phyloP scores from a whole-genome alignment of 352 stramenopile species.

The Pseudoperonospora humuli region DNA sequence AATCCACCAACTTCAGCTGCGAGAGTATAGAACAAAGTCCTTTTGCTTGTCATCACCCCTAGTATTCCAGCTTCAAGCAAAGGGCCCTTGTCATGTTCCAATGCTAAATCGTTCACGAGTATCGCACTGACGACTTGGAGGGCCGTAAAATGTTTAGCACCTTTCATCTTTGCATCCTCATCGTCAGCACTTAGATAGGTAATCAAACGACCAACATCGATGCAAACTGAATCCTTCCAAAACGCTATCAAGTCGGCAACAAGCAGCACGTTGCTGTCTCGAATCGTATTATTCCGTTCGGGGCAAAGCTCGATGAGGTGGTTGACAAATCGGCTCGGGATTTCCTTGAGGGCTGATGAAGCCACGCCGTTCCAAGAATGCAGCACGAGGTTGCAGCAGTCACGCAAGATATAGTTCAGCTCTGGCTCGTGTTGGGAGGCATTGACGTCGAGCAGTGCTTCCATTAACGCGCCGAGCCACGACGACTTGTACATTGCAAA shows the following conservation, averaged over 20 bases:
- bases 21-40: slow-evolving; percentile 41
- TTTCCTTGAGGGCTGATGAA: slow-evolving; percentile 9
- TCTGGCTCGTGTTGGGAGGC: slow-evolving; percentile 26
- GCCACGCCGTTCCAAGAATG: slow-evolving; percentile 41
- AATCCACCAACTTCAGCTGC: slow-evolving; percentile 62
- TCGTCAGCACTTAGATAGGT: slow-evolving; percentile 32
- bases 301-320: slow-evolving; percentile 49
- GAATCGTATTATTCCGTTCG: slow-evolving; percentile 40
- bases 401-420: slow-evolving; percentile 72
- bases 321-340: slow-evolving; percentile 44
- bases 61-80: slow-evolving; percentile 49
- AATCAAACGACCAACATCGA: slow-evolving; percentile 35
- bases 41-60: slow-evolving; percentile 38
- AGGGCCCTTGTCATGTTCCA: slow-evolving; percentile 10
- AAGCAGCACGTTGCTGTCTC: slow-evolving; percentile 59
- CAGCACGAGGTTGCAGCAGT: slow-evolving; percentile 57
- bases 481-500: slow-evolving; percentile 41
- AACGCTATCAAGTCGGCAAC: slow-evolving; percentile 41
- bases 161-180: slow-evolving; percentile 32
- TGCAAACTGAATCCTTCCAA: slow-evolving; percentile 41
- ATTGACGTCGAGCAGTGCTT: slow-evolving; percentile 43
- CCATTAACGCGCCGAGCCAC: slow-evolving; percentile 52
- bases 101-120: slow-evolving; percentile 22
- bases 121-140: slow-evolving; percentile 64
- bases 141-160: slow-evolving; percentile 35